These are phyloP conservation scores for Butyriboletus loyo DNA, from an alignment of 768 basidiomycete genomes.

Conservation along the genomic window DNA sequence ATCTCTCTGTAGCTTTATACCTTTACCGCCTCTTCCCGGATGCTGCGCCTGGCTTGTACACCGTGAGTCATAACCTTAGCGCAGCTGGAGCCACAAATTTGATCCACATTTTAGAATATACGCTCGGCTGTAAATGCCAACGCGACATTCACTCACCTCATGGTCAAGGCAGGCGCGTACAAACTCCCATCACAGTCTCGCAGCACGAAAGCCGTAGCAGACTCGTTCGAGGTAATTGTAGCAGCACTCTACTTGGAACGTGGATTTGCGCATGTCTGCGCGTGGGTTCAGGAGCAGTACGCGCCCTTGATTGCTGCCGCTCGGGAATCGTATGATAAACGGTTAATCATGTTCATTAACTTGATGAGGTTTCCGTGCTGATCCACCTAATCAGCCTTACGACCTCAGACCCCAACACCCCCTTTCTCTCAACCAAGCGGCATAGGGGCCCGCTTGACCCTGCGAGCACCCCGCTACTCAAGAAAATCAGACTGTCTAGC, in stretches of 20 bases:
- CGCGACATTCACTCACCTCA: constrained; percentile 37
- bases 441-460: not conserved
- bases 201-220: constrained; percentile 40
- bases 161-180: constrained; percentile 34
- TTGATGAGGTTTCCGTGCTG: not conserved
- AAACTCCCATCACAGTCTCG: constrained; percentile 18
- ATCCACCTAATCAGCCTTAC: constrained; percentile 13
- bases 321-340: constrained; percentile 25
- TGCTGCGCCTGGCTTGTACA: constrained; percentile 34
- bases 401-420: not conserved
- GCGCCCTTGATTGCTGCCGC: constrained; percentile 35
- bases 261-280: constrained; percentile 36
- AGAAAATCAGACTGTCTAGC: constrained; percentile 20
- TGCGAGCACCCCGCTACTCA: constrained; percentile 9
- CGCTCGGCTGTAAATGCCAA: constrained; percentile 31
- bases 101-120: constrained; percentile 17
- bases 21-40: constrained; percentile 36
- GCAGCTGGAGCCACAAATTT: not conserved
- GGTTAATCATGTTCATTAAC: constrained; percentile 14
- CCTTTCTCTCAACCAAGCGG: constrained; percentile 15
- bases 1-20: constrained; percentile 38
- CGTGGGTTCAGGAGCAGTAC: constrained; percentile 40
- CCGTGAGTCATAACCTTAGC: constrained; percentile 24
- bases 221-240: constrained; percentile 46
- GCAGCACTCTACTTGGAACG: constrained; percentile 41